phyloP scores from a whole-genome alignment of 23 red algal species.

The Gracilaria vermiculophylla region DNA sequence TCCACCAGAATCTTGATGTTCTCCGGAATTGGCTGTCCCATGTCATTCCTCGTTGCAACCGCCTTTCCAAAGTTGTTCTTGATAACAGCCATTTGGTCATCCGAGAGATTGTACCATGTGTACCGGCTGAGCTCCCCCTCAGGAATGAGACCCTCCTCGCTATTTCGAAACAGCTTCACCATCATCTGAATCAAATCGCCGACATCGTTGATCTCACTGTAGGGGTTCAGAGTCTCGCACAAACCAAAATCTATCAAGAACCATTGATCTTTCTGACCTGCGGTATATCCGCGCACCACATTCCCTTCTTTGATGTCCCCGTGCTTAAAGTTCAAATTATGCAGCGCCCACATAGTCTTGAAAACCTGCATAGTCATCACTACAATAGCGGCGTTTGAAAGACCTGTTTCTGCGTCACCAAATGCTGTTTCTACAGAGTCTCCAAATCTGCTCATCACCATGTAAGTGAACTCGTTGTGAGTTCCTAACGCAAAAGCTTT shows the following conservation, averaged over 20 bases:
- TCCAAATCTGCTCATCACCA: not conserved
- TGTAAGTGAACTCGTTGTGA: not conserved
- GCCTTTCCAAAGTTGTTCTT: not conserved
- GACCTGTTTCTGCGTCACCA: not conserved
- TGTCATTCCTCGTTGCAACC: no score
- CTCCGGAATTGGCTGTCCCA: not conserved
- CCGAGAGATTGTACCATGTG: not conserved
- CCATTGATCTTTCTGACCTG: no score
- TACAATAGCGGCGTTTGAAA: not conserved
- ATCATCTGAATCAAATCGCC: not conserved
- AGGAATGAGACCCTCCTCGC: not conserved
- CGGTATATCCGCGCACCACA: not conserved
- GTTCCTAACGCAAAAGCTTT: not conserved
- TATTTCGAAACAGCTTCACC: not conserved
- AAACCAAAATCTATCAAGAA: not conserved
- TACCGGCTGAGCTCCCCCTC: not conserved
- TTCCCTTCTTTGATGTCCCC: not conserved
- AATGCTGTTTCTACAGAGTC: not conserved
- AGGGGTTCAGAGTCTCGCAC: not conserved
- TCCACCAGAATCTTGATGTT: not conserved
- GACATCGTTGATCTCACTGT: not conserved
- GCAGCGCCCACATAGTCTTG: not conserved
- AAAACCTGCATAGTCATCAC: not conserved
- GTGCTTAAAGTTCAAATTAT: not conserved
- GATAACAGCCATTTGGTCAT: not conserved